Base-by-base conservation (phyloP, 208 protist species). In the Leishmania guyanensis region DNA sequence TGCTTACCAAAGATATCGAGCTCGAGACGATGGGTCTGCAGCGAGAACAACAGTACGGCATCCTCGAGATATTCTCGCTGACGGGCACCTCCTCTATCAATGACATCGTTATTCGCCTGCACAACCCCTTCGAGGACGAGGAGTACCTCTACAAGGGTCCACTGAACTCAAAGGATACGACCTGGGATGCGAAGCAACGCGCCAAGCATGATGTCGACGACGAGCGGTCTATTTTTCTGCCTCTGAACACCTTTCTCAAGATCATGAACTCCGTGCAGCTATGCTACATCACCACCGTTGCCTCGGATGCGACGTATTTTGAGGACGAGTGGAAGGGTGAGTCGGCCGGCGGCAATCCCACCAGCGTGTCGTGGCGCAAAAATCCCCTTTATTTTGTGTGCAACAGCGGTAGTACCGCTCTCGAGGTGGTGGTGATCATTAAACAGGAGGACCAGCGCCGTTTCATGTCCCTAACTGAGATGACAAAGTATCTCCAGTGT, bases 41-140 rank as follows among this genome's bases (percentile, higher is more conserved):
- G 84, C 78, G 78, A 5, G 89, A 92, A 73, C 92, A 96, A 80
- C 90, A 94, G 84, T 96, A 96, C 81, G 92, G 92, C 68, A 85
- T 96, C n/a, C 85, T 94, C 10, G 87, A 94, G n/a, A 82, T 96
- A 43, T 94, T 96, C 76, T 93, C 90, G 26, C 88, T 96, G 17
- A 90, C 81, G 39, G 92, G 92, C 16, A 89, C 92, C 16, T 94
- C 90, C 0, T 76, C 83, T 8, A 73, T 93, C 9, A 83, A 89
- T 69, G 91, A 94, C 75, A 93, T 96, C 50, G 84, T 93, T 8
- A 65, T 96, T 8, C 90, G 91, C 77, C 36, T 96, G 74, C 84
- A 92, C 86, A 94, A 94, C 80, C 92, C 92, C n/a, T 96, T 96
- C 73, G 92, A 94, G 60, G 92, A 96, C 53, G 89, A 93, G 3